These are phyloP conservation scores for Ascochyta fabae DNA, from an alignment of 2,329 filamentous ascomycete species.

Conservation along the genomic window DNA sequence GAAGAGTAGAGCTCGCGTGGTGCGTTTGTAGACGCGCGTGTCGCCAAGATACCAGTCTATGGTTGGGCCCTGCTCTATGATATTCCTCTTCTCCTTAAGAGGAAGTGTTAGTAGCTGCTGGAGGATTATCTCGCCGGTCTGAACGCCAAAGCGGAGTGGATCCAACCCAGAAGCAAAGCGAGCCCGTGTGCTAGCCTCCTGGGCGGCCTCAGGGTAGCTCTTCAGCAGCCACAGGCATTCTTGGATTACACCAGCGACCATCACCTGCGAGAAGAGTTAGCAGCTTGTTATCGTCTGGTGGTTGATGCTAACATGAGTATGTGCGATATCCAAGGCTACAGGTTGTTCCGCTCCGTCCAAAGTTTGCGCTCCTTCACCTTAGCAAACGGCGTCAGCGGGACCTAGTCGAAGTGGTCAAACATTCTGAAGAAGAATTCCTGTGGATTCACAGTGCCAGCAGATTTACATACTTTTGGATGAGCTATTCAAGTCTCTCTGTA, in stretches of 20 bases:
- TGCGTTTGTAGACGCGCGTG: slow-evolving; percentile 15
- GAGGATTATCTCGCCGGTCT: background rate
- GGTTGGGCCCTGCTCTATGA: slow-evolving; percentile 9
- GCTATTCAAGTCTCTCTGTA: too few species aligned
- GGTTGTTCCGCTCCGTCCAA: slow-evolving; percentile 1
- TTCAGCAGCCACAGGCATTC: background rate
- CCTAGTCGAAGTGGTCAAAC: too few species aligned
- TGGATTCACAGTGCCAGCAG: too few species aligned
- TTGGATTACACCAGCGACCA: background rate
- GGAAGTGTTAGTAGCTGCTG: background rate
- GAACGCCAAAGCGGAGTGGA: background rate
- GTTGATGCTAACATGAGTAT: background rate
- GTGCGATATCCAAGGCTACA: background rate
- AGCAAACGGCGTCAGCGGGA: background rate
- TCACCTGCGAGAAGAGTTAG: background rate
- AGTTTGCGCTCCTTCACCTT: background rate
- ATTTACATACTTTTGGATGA: too few species aligned
- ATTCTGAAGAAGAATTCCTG: too few species aligned
- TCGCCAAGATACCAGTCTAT: slow-evolving; percentile 15
- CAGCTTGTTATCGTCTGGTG: background rate
- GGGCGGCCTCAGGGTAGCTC: background rate
- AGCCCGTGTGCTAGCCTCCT: background rate
- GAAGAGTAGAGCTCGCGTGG: slow-evolving; percentile 1
- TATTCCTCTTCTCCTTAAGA: background rate
- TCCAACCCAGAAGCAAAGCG: background rate